Percentiles rank a stretch among this genome's conserved stretches.
Evolutionary conservation across 257 asterid genomes (phyloP).

Genomic region (Capsicum rhomboideum): DNA sequence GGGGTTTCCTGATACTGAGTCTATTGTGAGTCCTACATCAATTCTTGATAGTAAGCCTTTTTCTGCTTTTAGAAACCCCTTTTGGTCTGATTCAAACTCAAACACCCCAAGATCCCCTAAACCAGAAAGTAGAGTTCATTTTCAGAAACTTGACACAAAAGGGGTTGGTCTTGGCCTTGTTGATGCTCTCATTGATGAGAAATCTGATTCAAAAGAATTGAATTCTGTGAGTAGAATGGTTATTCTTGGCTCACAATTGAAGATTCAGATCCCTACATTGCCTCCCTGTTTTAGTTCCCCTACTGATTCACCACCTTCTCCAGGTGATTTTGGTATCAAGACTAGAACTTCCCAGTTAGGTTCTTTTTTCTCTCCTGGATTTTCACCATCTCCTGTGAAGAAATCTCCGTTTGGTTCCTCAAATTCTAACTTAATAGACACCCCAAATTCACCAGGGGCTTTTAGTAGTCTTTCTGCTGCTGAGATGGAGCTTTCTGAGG

Average conservation of each 20-base stretch:
- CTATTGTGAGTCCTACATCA: conserved; percentile 68
- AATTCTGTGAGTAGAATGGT: conserved; percentile 39
- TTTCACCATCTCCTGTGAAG: conserved; percentile 29
- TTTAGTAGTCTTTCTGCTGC: conserved; percentile 40
- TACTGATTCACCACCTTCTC: conserved; percentile 49
- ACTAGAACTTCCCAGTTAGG: conserved; percentile 47
- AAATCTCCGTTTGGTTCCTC: conserved; percentile 40
- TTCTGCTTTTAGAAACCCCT: conserved; percentile 35
- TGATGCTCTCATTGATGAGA: conserved; percentile 50
- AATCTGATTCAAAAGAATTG: conserved; percentile 23
- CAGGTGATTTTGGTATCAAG: conserved; percentile 72
- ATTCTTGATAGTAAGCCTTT: conserved; percentile 54
- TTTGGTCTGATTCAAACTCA: conserved; percentile 28
- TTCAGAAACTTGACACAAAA: conserved; percentile 39
- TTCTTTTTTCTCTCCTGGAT: conserved; percentile 31
- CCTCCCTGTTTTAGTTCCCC: conserved; percentile 30
- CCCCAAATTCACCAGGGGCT: conserved; percentile 13
- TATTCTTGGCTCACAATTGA: conserved; percentile 72
- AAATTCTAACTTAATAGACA: conserved; percentile 21
- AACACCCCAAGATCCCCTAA: conserved; percentile 29
- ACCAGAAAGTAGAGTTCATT: conserved; percentile 32
- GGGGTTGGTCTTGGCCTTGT: conserved; percentile 55
- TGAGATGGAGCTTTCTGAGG: conserved; percentile 91
- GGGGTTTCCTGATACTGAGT: conserved; percentile 39
- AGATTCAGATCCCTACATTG: conserved; percentile 60